Conservation (phyloP, 192 early-diverging fungal genomes). For the Allomyces javanicus region DNA sequence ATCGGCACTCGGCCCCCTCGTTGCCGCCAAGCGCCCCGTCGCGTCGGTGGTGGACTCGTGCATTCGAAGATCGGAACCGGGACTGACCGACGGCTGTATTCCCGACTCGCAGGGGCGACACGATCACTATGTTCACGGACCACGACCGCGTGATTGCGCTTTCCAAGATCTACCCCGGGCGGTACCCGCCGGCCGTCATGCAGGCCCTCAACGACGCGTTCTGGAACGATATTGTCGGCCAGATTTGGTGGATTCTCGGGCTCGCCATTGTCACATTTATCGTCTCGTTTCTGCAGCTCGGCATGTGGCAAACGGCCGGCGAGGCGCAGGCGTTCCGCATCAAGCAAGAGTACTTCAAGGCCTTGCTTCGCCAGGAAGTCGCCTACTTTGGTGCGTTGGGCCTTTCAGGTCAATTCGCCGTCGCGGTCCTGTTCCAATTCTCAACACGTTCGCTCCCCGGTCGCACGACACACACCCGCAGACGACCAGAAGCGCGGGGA, state of each 20-base stretch:
- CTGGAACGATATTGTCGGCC: background rate
- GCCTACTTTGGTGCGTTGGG: conserved; percentile 45
- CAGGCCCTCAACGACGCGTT: background rate
- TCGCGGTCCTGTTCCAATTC: too few species aligned
- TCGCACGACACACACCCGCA: too few species aligned
- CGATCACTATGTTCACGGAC: conserved; percentile 1
- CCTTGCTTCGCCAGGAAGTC: conserved; percentile 71
- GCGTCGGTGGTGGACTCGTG: conserved; percentile 2
- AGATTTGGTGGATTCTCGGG: background rate
- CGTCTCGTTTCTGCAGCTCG: background rate
- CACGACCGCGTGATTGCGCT: conserved; percentile 7
- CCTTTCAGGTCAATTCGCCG: too few species aligned
- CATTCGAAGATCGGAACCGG: background rate
- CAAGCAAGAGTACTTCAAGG: conserved; percentile 48
- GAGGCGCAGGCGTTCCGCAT: conserved; percentile 51
- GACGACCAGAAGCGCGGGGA: conserved; percentile 47
- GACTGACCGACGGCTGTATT: too few species aligned
- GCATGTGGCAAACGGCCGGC: conserved; percentile 6
- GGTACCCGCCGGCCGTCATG: background rate
- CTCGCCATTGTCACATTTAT: background rate
- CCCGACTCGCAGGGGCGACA: background rate
- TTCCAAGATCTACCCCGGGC: conserved; percentile 4
- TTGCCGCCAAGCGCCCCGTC: too few species aligned
- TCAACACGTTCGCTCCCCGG: too few species aligned
- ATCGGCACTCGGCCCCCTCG: too few species aligned